Percentiles rank a stretch among this genome's conserved stretches.
Conservation (phyloP, 805 yeast species). For the Metschnikowia peoriensis region DNA sequence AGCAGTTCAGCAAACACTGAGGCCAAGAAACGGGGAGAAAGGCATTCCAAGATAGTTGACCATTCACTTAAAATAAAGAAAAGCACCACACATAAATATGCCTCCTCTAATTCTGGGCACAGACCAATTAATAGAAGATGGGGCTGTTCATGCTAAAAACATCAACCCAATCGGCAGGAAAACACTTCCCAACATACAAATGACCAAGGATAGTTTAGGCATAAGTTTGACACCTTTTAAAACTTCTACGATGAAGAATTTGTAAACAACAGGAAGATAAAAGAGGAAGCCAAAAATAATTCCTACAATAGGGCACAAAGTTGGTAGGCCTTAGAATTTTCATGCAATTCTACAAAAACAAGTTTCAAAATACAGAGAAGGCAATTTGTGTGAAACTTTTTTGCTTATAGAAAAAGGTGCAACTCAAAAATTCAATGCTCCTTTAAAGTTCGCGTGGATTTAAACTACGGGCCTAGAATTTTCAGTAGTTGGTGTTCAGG, state of each 20-base stretch:
- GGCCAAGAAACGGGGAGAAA: slow-evolving; percentile 11
- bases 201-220: slow-evolving; percentile 12
- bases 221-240: slow-evolving; percentile 3
- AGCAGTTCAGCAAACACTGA: slow-evolving; percentile 15
- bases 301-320: slow-evolving; percentile 7
- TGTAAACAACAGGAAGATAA: slow-evolving; percentile 9
- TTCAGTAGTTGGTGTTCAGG: too few relatives aligned
- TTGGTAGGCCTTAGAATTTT: too few relatives aligned
- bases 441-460: too few relatives aligned
- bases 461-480: too few relatives aligned
- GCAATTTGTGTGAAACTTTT: too few relatives aligned
- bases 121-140: slow-evolving; percentile 12
- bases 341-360: too few relatives aligned
- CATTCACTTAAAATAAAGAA: slow-evolving; percentile 13
- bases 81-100: slow-evolving; percentile 10
- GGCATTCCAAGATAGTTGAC: slow-evolving; percentile 14
- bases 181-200: slow-evolving; percentile 11
- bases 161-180: slow-evolving; percentile 14
- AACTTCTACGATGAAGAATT: slow-evolving; percentile 5
- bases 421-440: too few relatives aligned
- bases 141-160: slow-evolving; percentile 15
- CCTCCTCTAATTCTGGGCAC: slow-evolving; percentile 13
- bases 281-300: slow-evolving; percentile 5
- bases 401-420: too few relatives aligned
- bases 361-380: too few relatives aligned